phyloP scores from a whole-genome alignment of 2,329 filamentous ascomycete genomes.

The Penicillium sp. region DNA sequence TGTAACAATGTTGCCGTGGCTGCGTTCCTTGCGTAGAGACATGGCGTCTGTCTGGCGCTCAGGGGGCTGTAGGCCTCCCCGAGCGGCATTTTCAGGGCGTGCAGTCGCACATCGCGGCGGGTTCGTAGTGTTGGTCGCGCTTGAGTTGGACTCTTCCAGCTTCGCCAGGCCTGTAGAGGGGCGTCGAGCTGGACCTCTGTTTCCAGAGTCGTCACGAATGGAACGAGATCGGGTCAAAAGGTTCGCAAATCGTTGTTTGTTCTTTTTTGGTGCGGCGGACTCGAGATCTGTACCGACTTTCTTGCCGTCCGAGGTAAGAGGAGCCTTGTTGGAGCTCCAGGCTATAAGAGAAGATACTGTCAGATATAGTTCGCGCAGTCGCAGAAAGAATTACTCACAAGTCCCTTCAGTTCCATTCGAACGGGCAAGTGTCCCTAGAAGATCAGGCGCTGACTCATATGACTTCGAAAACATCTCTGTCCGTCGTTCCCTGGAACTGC shows the following conservation, averaged over 20 bases:
- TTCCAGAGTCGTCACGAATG: constrained; percentile 43
- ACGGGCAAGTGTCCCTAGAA: constrained; percentile 33
- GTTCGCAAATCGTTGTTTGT: constrained; percentile 45
- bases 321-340: constrained; percentile 20
- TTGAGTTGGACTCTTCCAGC: constrained; percentile 35
- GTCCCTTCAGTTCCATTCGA: constrained; percentile 27
- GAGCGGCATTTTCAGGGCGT: constrained; percentile 64
- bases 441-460: constrained; percentile 44
- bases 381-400: constrained; percentile 20
- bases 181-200: constrained; percentile 33
- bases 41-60: constrained; percentile 54
- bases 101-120: constrained; percentile 61
- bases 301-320: constrained; percentile 23
- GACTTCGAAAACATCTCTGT: constrained; percentile 34
- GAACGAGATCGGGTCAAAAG: constrained; percentile 46
- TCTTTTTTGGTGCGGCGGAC: constrained; percentile 36
- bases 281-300: constrained; percentile 31
- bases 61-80: constrained; percentile 58
- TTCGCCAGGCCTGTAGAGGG: constrained; percentile 41
- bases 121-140: constrained; percentile 40
- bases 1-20: constrained; percentile 41
- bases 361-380: not conserved
- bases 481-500: constrained; percentile 44
- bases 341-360: constrained; percentile 18
- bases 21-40: constrained; percentile 36